Percentiles rank a stretch among this genome's conserved stretches.
phyloP scores from a whole-genome alignment of 192 early-diverging fungal genomes.

The Entophlyctis luteolus region DNA sequence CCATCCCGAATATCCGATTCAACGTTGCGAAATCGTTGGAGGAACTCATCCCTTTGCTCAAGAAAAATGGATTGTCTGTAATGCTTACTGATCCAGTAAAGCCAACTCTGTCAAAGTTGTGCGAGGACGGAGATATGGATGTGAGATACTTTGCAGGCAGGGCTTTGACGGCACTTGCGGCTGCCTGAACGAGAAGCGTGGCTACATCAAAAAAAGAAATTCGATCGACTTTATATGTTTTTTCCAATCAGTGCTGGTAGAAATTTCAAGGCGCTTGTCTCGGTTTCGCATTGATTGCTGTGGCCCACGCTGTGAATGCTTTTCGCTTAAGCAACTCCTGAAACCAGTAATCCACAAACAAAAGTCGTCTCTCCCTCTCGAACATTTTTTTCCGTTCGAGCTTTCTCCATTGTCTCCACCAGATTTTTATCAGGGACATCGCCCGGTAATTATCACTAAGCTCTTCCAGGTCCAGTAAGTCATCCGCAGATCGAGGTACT shows the following conservation, averaged over 20 bases:
- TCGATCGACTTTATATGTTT: neutral
- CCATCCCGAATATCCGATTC: conserved; percentile 99
- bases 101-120: conserved; percentile 77
- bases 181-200: too few species aligned
- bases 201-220: too few species aligned
- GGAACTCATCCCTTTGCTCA: conserved; percentile 73
- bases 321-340: neutral
- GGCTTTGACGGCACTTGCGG: conserved; percentile 40
- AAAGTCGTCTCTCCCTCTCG: neutral
- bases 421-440: neutral
- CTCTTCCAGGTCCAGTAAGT: neutral
- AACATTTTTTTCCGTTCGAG: neutral
- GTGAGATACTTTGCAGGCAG: conserved; percentile 88
- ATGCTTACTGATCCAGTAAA: conserved; percentile 69
- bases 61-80: conserved; percentile 58
- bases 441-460: neutral
- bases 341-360: neutral
- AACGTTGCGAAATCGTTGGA: conserved; percentile 96
- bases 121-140: conserved; percentile 86
- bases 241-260: neutral
- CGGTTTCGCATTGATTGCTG: neutral
- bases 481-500: neutral
- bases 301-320: neutral
- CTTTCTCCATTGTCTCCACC: neutral
- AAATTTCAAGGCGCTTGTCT: neutral